Evolutionary conservation across 1,284 basidiomycete species (phyloP), one percentile per base, ranked within the genome.

Genomic region (Blastosporella zonata): DNA sequence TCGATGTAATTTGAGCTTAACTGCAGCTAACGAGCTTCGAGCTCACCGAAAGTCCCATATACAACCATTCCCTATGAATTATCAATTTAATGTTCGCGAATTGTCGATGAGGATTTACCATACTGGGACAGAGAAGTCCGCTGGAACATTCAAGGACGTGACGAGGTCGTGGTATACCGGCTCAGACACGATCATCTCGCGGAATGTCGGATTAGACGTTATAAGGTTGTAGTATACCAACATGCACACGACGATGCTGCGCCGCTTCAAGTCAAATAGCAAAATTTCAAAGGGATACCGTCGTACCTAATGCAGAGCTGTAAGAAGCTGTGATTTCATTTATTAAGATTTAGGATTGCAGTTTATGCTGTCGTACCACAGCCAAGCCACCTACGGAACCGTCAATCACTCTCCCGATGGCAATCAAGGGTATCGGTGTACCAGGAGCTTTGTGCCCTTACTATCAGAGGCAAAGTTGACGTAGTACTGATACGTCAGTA

Each of bases 221-320:
- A n/a, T n/a, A n/a, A n/a, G n/a, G 22, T 43, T 38, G 13, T 44
- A 44, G 15, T 49, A 49, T 13, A 49, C 33, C 34, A 39, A 20
- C 35, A 43, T 49, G 2, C 41, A 49, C 4, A 39, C 42, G 18
- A 49, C n/a, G 12, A 49, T 22, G 27, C 47, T 49, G 13, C 9
- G n/a, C 6, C 20, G 17, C 15, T 13, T 38, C 17, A 28, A 5
- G 6, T 18, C 5, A 35, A 13, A 35, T 20, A 15, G 3, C 5
- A 8, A 6, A 6, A 3, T 27, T 27, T 35, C n/a, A 34, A 17
- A 4, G 12, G 13, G 38, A 12, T 8, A 47, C 45, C 34, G n/a
- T n/a, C n/a, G n/a, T 17, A 47, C 45, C 29, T 22, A 34, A 40
- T 9, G 22, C 40, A 40, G 10, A 47, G 22, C 37, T 47, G 45